Evolutionary conservation across 1,139 yeast genomes (phyloP).

Genomic region (Kazachstania sp.): DNA sequence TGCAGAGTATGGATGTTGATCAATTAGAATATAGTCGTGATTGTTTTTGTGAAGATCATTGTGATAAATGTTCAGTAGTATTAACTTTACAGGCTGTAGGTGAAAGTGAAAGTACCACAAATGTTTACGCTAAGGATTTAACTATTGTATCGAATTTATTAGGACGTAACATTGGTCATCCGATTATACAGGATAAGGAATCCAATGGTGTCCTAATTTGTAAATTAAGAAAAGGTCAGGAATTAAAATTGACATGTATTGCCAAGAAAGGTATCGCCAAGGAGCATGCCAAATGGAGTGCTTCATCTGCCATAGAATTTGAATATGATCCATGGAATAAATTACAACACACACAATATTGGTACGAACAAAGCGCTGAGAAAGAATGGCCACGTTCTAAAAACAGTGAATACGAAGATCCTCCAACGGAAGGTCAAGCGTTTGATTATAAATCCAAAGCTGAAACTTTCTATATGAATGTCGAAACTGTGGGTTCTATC

Average conservation of each 20-base stretch:
- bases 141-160: slow-evolving; percentile 41
- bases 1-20: slow-evolving; percentile 78
- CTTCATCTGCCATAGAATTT: slow-evolving; percentile 93
- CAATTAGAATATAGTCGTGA: slow-evolving; percentile 76
- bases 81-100: slow-evolving; percentile 80
- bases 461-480: slow-evolving; percentile 69
- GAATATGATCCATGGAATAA: slow-evolving; percentile 99
- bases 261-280: slow-evolving; percentile 98
- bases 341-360: slow-evolving; percentile 85
- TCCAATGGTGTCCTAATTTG: slow-evolving; percentile 82
- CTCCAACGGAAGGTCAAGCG: slow-evolving; percentile 78
- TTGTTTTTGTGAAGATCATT: slow-evolving; percentile 96
- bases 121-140: slow-evolving; percentile 82
- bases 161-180: slow-evolving; percentile 56
- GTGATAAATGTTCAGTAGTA: slow-evolving; percentile 89
- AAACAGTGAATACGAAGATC: slow-evolving; percentile 94
- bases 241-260: slow-evolving; percentile 76
- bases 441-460: slow-evolving; percentile 86
- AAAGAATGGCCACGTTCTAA: slow-evolving; percentile 88
- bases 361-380: slow-evolving; percentile 88
- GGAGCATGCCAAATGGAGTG: slow-evolving; percentile 98
- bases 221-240: slow-evolving; percentile 89
- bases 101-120: slow-evolving; percentile 79
- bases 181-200: slow-evolving; percentile 70
- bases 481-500: slow-evolving; percentile 86